These are phyloP conservation scores for Penicillium aurantiogriseum DNA, from an alignment of 2,329 filamentous ascomycete genomes.

Conservation along the genomic window DNA sequence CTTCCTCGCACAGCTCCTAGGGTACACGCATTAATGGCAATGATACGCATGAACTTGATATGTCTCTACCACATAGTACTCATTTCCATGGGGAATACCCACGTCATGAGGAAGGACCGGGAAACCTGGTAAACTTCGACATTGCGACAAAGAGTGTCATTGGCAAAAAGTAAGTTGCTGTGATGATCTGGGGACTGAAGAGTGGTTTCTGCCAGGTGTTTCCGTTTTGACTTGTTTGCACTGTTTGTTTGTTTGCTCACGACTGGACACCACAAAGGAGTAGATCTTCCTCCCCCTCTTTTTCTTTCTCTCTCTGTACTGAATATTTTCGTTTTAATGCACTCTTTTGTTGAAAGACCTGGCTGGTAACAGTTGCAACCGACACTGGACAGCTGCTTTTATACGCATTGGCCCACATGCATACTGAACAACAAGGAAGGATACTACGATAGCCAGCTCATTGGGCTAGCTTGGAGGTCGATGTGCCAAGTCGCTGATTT, in stretches of 20 bases:
- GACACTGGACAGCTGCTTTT: background rate
- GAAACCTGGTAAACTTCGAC: background rate
- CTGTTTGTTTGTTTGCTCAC: no score
- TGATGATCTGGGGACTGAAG: no score
- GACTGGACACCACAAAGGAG: no score
- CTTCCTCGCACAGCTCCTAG: background rate
- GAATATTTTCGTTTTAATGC: no score
- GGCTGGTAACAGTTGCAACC: background rate
- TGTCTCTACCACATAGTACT: background rate
- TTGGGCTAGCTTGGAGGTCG: background rate
- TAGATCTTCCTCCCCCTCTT: no score
- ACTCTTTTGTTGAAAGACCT: no score
- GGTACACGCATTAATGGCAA: background rate
- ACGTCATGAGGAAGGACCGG: background rate
- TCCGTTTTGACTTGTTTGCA: no score
- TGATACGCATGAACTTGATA: background rate
- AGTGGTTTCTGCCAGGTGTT: no score
- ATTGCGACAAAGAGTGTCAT: background rate
- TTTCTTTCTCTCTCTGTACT: no score
- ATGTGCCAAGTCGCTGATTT: background rate
- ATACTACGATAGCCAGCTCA: background rate
- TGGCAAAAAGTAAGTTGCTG: background rate
- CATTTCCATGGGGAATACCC: background rate
- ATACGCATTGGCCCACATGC: background rate
- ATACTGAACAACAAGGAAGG: background rate